Evolutionary conservation across 441 rosid genomes (phyloP).

Genomic region (Rhodomyrtus psidioides): DNA sequence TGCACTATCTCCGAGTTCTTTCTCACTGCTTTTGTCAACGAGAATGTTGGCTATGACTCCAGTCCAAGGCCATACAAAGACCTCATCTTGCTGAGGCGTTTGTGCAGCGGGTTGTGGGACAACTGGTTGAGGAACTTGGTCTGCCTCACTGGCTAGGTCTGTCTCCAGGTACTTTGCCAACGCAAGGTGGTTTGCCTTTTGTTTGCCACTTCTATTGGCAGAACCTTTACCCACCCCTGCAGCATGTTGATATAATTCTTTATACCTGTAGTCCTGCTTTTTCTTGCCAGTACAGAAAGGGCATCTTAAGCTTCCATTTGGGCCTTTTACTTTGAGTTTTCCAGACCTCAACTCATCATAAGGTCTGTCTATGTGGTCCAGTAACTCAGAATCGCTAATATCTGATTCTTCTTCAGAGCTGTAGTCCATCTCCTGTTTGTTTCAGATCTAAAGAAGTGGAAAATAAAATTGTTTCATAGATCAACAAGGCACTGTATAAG

Average conservation of each 20-base stretch:
- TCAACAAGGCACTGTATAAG: background rate
- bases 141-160: constrained; percentile 48
- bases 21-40: constrained; percentile 13
- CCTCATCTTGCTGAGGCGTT: constrained; percentile 24
- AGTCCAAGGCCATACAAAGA: constrained; percentile 84
- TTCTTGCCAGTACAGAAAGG: constrained; percentile 84
- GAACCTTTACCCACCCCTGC: constrained; percentile 79
- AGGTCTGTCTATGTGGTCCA: constrained; percentile 44
- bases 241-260: constrained; percentile 80
- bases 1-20: constrained; percentile 14
- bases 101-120: constrained; percentile 12
- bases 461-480: background rate
- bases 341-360: constrained; percentile 42
- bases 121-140: constrained; percentile 16
- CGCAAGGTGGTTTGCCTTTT: constrained; percentile 74
- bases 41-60: constrained; percentile 44
- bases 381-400: constrained; percentile 63
- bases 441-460: background rate
- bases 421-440: constrained; percentile 29
- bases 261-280: constrained; percentile 69
- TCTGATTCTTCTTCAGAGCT: constrained; percentile 73
- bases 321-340: constrained; percentile 41
- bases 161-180: constrained; percentile 51
- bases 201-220: constrained; percentile 53
- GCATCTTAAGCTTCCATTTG: constrained; percentile 54